Conservation (phyloP, 129 eudicot species). For the Artemisia tridentata region DNA sequence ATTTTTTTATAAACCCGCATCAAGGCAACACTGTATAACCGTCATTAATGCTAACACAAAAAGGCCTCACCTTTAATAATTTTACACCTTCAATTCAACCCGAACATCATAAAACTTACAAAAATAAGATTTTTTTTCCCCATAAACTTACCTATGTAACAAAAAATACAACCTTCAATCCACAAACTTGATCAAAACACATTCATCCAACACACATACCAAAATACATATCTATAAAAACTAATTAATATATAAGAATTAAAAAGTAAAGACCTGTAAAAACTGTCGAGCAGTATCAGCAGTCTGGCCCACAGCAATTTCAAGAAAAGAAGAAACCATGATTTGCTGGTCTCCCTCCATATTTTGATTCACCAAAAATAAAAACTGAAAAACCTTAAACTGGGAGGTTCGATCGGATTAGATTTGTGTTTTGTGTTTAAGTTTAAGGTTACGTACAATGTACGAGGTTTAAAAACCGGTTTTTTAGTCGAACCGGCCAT, state of each 20-base stretch:
- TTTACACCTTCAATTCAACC: constrained; percentile 9
- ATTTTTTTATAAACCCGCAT: not conserved
- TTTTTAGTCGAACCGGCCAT: too few relatives aligned
- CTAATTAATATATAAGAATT: not conserved
- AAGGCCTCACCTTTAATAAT: not conserved
- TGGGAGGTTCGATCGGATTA: constrained; percentile 15
- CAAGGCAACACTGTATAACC: not conserved
- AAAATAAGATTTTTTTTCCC: too few relatives aligned
- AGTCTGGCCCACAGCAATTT: constrained; percentile 92
- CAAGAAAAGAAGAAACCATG: constrained; percentile 81
- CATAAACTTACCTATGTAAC: too few relatives aligned
- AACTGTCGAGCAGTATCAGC: constrained; percentile 87
- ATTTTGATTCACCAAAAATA: constrained; percentile 6
- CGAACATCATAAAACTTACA: constrained; percentile 8
- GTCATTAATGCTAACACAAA: not conserved
- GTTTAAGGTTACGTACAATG: too few relatives aligned
- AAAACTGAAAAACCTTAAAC: constrained; percentile 2
- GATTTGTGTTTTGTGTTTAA: not conserved
- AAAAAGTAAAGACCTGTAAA: constrained; percentile 56
- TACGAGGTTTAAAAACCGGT: too few relatives aligned
- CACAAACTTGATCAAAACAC: not conserved
- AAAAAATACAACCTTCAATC: not conserved
- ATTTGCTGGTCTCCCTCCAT: constrained; percentile 70
- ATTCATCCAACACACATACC: not conserved
- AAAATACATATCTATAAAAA: not conserved